These are phyloP conservation scores for Candida hungchunana DNA, from an alignment of 805 yeast genomes.

Conservation along the genomic window DNA sequence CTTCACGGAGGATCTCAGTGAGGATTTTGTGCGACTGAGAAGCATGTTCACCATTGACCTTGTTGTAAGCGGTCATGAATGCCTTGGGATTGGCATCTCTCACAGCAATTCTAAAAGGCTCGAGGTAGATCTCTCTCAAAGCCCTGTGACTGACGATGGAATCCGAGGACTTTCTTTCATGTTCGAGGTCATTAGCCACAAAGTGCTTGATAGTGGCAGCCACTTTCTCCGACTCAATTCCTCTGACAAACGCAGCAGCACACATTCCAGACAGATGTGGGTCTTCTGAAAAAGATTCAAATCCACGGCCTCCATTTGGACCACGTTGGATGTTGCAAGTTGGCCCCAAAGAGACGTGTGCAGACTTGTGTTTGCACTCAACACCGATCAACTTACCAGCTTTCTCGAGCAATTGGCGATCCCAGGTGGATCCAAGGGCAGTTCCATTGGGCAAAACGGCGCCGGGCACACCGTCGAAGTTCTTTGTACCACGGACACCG, in stretches of 20 bases:
- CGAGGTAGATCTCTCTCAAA: constrained; percentile 57
- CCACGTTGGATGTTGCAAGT: constrained; percentile 49
- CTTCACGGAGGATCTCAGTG: constrained; percentile 44
- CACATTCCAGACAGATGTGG: constrained; percentile 44
- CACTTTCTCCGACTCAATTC: constrained; percentile 47
- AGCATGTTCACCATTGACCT: constrained; percentile 56
- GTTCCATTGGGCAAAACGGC: constrained; percentile 59
- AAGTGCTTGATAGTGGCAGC: constrained; percentile 59
- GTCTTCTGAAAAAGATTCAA: constrained; percentile 62
- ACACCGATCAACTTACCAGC: constrained; percentile 29
- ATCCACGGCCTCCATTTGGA: constrained; percentile 59
- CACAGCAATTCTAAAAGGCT: constrained; percentile 59
- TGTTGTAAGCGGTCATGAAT: constrained; percentile 61
- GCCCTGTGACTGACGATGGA: constrained; percentile 55
- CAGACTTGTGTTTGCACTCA: constrained; percentile 52
- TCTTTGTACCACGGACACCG: constrained; percentile 56
- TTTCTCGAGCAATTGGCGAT: background rate
- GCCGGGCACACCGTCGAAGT: constrained; percentile 47
- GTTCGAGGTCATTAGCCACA: constrained; percentile 60
- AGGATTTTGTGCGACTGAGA: constrained; percentile 42
- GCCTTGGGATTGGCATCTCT: constrained; percentile 48
- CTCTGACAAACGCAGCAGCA: constrained; percentile 45
- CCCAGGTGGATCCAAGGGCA: constrained; percentile 25
- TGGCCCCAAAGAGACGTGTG: constrained; percentile 46
- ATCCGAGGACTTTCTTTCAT: constrained; percentile 45